These are phyloP conservation scores for Striga asiatica DNA, from an alignment of 257 asterid species.

Conservation along the genomic window DNA sequence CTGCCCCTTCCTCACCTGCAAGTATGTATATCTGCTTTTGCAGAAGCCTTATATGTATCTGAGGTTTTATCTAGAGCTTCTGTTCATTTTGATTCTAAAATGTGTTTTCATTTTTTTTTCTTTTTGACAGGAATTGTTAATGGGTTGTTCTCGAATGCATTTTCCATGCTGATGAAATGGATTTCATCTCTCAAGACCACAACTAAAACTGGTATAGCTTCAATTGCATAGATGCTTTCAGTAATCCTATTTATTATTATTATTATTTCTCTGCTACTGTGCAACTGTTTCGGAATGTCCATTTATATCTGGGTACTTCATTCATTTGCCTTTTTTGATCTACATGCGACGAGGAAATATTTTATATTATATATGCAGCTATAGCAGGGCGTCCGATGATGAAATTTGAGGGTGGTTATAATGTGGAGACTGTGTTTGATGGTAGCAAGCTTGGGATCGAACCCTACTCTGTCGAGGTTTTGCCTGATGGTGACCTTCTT, in stretches of 20 bases:
- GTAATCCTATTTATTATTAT: not conserved
- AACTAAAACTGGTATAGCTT: slow-evolving; percentile 53
- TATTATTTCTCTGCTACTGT: too few relatives aligned
- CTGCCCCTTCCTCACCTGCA: slow-evolving; percentile 61
- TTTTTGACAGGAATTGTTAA: slow-evolving; percentile 49
- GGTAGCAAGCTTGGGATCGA: slow-evolving; percentile 97
- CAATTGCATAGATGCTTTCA: slow-evolving; percentile 19
- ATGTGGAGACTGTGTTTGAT: slow-evolving; percentile 87
- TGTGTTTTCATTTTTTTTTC: not conserved
- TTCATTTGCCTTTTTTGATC: not conserved
- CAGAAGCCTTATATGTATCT: slow-evolving; percentile 18
- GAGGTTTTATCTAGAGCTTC: slow-evolving; percentile 6
- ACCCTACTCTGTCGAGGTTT: slow-evolving; percentile 59
- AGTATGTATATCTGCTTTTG: slow-evolving; percentile 32
- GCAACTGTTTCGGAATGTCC: too few relatives aligned
- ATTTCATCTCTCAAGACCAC: slow-evolving; percentile 55
- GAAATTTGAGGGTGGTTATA: slow-evolving; percentile 91
- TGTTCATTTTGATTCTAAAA: slow-evolving; percentile 24
- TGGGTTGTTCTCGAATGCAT: slow-evolving; percentile 66
- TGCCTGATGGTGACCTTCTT: slow-evolving; percentile 80
- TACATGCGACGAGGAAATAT: too few relatives aligned
- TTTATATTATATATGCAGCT: slow-evolving; percentile 27
- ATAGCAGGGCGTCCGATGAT: slow-evolving; percentile 73
- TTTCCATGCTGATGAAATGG: slow-evolving; percentile 73
- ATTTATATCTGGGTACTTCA: not conserved